phyloP scores from a whole-genome alignment of 1,284 basidiomycete genomes.

The Pulveroboletus ridleyi region DNA sequence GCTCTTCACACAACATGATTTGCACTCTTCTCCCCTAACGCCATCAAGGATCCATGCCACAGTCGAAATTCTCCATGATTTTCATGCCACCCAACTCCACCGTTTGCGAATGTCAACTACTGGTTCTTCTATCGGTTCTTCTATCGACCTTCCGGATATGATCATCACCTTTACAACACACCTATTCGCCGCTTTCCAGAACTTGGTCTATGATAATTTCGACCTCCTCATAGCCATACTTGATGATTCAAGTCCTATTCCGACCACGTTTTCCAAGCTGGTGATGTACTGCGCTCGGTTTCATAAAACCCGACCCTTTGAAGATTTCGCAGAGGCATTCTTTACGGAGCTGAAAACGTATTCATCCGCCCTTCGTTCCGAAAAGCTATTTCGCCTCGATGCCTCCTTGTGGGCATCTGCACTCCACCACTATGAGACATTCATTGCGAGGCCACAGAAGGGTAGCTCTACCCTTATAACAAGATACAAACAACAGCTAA shows the following conservation, averaged over 20 bases:
- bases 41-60: slow-evolving; percentile 18
- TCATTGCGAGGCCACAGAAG: slow-evolving; percentile 24
- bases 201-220: slow-evolving; percentile 12
- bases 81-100: slow-evolving; percentile 25
- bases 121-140: background rate
- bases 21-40: slow-evolving; percentile 6
- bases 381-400: slow-evolving; percentile 47
- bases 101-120: slow-evolving; percentile 18
- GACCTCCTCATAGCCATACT: slow-evolving; percentile 32
- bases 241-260: slow-evolving; percentile 34
- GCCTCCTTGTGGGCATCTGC: slow-evolving; percentile 60
- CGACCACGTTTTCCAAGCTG: slow-evolving; percentile 41
- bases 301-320: slow-evolving; percentile 20
- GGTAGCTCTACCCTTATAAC: slow-evolving; percentile 34
- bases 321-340: slow-evolving; percentile 29
- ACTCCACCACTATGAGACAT: slow-evolving; percentile 52
- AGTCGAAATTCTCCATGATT: slow-evolving; percentile 31
- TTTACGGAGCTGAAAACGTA: slow-evolving; percentile 38
- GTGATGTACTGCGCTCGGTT: slow-evolving; percentile 25
- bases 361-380: slow-evolving; percentile 42
- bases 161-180: slow-evolving; percentile 39
- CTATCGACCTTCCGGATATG: slow-evolving; percentile 36
- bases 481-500: slow-evolving; percentile 45
- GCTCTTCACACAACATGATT: slow-evolving; percentile 23
- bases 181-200: slow-evolving; percentile 31